phyloP scores from a whole-genome alignment of 352 stramenopile genomes.

The Thalassiosira ordinaria region DNA sequence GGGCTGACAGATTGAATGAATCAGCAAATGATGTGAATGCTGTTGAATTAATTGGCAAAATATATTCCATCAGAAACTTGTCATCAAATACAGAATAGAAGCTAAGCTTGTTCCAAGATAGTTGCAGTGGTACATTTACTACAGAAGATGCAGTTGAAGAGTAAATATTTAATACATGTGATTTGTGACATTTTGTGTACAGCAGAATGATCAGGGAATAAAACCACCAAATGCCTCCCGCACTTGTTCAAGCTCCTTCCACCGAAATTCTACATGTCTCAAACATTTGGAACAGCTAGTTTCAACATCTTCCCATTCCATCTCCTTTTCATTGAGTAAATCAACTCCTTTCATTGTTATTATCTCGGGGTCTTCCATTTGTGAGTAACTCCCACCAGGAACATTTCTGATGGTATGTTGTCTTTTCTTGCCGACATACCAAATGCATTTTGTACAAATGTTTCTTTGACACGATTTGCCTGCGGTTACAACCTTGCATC shows the following conservation, averaged over 20 bases:
- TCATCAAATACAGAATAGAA: too few species aligned
- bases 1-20: too few species aligned
- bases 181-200: too few species aligned
- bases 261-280: conserved; percentile 35
- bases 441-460: conserved; percentile 37
- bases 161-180: too few species aligned
- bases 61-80: too few species aligned
- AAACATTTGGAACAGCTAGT: conserved; percentile 37
- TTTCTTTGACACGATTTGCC: conserved; percentile 35
- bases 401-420: not conserved
- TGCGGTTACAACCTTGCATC: conserved; percentile 28
- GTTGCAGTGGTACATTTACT: too few species aligned
- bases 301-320: conserved; percentile 26
- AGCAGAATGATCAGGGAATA: conserved; percentile 51
- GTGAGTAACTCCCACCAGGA: conserved; percentile 7
- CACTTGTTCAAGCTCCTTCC: conserved; percentile 30
- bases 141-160: too few species aligned
- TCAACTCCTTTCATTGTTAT: not conserved
- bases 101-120: too few species aligned
- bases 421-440: conserved; percentile 32
- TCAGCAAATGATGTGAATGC: too few species aligned
- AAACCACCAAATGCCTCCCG: conserved; percentile 43
- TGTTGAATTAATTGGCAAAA: too few species aligned
- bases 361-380: not conserved
- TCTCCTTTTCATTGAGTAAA: not conserved